A percentile compares a stretch with the other conserved stretches of the same genome.
Conservation (phyloP, 2,329 filamentous ascomycete species). For the Verticillium alfalfae region DNA sequence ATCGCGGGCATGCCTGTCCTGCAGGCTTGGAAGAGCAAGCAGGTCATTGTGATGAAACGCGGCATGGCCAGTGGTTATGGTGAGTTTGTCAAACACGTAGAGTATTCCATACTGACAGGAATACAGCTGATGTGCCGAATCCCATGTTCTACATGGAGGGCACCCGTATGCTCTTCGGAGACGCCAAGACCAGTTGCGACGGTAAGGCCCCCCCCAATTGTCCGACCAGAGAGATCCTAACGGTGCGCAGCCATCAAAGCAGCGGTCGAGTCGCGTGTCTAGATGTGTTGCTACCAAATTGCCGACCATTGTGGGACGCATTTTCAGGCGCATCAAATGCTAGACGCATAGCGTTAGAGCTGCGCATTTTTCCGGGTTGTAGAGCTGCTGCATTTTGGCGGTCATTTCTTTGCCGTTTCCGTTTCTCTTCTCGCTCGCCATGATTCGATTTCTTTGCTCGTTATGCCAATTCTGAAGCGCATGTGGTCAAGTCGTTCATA, state of each 20-base stretch:
- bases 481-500: neutral
- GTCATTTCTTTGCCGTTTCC: neutral
- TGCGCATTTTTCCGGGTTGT: neutral
- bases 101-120: neutral
- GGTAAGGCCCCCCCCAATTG: slow-evolving; percentile 41
- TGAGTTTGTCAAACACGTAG: slow-evolving; percentile 29
- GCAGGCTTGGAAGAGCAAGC: slow-evolving; percentile 91
- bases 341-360: neutral
- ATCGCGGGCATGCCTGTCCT: slow-evolving; percentile 92
- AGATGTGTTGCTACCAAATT: neutral
- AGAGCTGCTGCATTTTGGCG: neutral
- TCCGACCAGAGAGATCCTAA: slow-evolving; percentile 4
- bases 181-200: slow-evolving; percentile 80
- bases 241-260: slow-evolving; percentile 30
- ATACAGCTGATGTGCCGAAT: slow-evolving; percentile 76
- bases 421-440: neutral
- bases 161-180: slow-evolving; percentile 87
- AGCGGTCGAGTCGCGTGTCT: slow-evolving; percentile 24
- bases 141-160: slow-evolving; percentile 91
- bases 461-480: neutral
- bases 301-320: neutral
- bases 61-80: slow-evolving; percentile 85
- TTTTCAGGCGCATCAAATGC: neutral
- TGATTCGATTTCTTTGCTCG: neutral
- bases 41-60: slow-evolving; percentile 89